These are phyloP conservation scores for Aspergillus steynii DNA, from an alignment of 495 filamentous ascomycete species.

Conservation along the genomic window DNA sequence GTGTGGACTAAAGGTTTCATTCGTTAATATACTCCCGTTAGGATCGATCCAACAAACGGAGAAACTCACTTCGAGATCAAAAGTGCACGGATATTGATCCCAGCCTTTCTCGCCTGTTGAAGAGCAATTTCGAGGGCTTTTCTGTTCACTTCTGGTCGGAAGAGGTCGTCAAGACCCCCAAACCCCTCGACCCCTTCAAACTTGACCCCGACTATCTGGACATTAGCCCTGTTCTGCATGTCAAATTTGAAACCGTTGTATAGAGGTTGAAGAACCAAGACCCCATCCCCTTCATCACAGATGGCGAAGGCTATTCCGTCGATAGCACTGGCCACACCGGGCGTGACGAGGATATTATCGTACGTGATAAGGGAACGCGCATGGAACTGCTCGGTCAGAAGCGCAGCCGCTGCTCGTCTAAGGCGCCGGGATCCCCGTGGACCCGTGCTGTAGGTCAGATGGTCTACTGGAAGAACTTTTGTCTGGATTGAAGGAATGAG, in stretches of 20 bases:
- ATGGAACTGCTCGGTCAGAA: slow-evolving; percentile 37
- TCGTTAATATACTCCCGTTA: background rate
- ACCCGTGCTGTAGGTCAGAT: slow-evolving; percentile 24
- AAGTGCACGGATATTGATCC: slow-evolving; percentile 38
- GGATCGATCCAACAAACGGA: no score
- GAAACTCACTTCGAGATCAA: slow-evolving; percentile 38
- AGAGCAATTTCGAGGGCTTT: slow-evolving; percentile 13
- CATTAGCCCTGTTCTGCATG: slow-evolving; percentile 14
- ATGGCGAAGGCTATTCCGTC: slow-evolving; percentile 36
- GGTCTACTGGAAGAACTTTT: slow-evolving; percentile 6
- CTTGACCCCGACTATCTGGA: slow-evolving; percentile 11
- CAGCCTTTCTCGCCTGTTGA: background rate
- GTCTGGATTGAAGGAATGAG: background rate
- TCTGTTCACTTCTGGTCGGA: slow-evolving; percentile 20
- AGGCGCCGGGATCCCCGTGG: slow-evolving; percentile 25
- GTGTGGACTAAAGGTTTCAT: slow-evolving; percentile 33
- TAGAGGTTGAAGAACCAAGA: slow-evolving; percentile 38
- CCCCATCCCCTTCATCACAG: slow-evolving; percentile 34
- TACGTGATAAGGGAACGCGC: slow-evolving; percentile 27
- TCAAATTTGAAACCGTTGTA: slow-evolving; percentile 38
- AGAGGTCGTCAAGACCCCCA: slow-evolving; percentile 33
- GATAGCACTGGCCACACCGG: slow-evolving; percentile 37
- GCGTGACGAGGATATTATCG: slow-evolving; percentile 36
- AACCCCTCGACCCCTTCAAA: slow-evolving; percentile 22
- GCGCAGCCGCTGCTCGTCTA: slow-evolving; percentile 33